These are phyloP conservation scores for Prunus persica DNA, from an alignment of 306 rosid genomes.

Conservation along the genomic window DNA sequence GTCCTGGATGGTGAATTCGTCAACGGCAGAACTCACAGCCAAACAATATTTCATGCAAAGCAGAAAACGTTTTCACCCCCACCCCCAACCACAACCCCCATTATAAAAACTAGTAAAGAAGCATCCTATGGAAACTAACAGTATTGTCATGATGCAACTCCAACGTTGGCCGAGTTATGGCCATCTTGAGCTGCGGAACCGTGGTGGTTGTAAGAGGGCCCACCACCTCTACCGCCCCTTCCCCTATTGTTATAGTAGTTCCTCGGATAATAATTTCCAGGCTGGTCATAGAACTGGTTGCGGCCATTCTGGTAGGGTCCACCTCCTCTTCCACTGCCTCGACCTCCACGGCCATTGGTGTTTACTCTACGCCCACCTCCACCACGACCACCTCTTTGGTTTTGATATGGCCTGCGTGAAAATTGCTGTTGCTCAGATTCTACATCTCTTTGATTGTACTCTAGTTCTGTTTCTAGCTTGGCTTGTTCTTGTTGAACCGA, in stretches of 20 bases:
- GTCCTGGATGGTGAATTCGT: conserved; percentile 39
- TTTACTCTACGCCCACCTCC: conserved; percentile 83
- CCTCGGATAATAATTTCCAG: conserved; percentile 75
- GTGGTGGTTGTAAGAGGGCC: conserved; percentile 46
- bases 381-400: conserved; percentile 89
- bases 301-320: conserved; percentile 75
- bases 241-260: conserved; percentile 63
- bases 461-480: conserved; percentile 45
- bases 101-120: conserved; percentile 22
- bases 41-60: conserved; percentile 38
- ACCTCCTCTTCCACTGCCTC: conserved; percentile 62
- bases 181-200: conserved; percentile 50
- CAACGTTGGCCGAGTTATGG: conserved; percentile 54
- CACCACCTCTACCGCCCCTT: conserved; percentile 77
- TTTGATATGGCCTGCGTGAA: conserved; percentile 61
- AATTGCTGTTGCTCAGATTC: conserved; percentile 69
- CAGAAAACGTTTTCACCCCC: conserved; percentile 39
- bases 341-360: conserved; percentile 77
- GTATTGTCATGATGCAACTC: conserved; percentile 58
- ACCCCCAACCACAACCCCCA: conserved; percentile 41
- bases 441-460: conserved; percentile 46
- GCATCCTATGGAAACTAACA: conserved; percentile 41
- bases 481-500: conserved; percentile 49
- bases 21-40: conserved; percentile 40
- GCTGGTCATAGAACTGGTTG: conserved; percentile 73